Evolutionary conservation across 78 protist species (phyloP), one percentile per base, ranked within the genome.

Genomic region (Dictyostelium brefeldianum): DNA sequence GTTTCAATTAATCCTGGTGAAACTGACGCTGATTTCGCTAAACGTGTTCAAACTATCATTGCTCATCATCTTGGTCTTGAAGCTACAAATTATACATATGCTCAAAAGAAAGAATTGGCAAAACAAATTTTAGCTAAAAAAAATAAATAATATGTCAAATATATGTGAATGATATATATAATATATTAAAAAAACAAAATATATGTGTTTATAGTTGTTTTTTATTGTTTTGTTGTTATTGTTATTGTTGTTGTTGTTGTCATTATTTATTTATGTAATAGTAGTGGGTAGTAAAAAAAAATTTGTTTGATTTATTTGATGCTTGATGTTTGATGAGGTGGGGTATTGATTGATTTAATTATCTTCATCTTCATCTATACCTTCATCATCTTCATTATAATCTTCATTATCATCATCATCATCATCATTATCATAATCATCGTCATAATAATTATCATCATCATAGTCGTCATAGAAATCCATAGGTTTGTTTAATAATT

Each of bases 351-450:
- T 36, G 6, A 22, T 65, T 36, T 31, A 27, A 36, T 69, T 20
- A 89, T 89, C 94, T 12, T 94, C 92, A 36, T 94, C 92, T 22
- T 94, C 81, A 70, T 94, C 89, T 20, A 77, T 78, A 73, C 89
- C 92, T 25, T 83, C 92, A 84, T 94, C 96, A 43, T 92, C 96
- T 15, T 69, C 82, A 54, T 69, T 65, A n/a, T 81, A 41, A 73
- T 59, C 62, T 51, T 78, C 92, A 41, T 54, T 31, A 27, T 84
- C 43, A 8, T 69, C 65, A 20, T 94, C 74, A 14, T 89, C 94
- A 4, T 82, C 29, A 17, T 56, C 81, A 15, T 89, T 83, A 56
- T 95, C 81, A 51, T 69, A 51, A 41, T 69, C 89, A 14, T 75
- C 50, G 20, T 94, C 46, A 14, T 89, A 29, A 73, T 89, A 90